phyloP scores from a whole-genome alignment of 805 yeast genomes.

The Myxozyma vanderwaltii region DNA sequence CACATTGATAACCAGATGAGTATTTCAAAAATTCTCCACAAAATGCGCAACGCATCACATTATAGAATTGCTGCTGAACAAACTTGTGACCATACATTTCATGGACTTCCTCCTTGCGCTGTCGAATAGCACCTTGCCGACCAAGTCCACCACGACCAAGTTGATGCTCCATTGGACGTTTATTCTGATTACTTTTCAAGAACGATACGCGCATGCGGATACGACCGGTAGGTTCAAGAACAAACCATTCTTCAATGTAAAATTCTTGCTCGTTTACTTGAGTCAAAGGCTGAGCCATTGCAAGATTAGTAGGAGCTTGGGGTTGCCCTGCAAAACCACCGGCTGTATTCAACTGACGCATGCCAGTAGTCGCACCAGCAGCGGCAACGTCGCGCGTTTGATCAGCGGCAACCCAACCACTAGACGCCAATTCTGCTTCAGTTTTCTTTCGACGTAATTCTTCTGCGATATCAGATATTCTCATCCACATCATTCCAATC shows the following conservation, averaged over 20 bases:
- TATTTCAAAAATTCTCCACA: conserved; percentile 92
- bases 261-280: conserved; percentile 12
- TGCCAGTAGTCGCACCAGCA: not conserved
- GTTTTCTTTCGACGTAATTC: conserved; percentile 90
- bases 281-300: not conserved
- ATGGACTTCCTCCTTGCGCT: conserved; percentile 76
- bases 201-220: conserved; percentile 76
- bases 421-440: conserved; percentile 64
- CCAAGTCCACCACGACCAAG: conserved; percentile 62
- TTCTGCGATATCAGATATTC: conserved; percentile 88
- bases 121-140: conserved; percentile 98
- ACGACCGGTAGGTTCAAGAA: conserved; percentile 93
- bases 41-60: conserved; percentile 94
- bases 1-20: conserved; percentile 77
- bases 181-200: conserved; percentile 62
- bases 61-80: conserved; percentile 91
- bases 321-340: not conserved
- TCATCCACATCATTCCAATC: conserved; percentile 89
- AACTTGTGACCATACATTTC: conserved; percentile 86
- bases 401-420: conserved; percentile 88
- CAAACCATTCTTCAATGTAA: conserved; percentile 78
- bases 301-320: not conserved
- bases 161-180: conserved; percentile 45
- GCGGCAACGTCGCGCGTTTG: conserved; percentile 19
- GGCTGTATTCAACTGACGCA: conserved; percentile 1